Evolutionary conservation across 2,329 filamentous ascomycete species (phyloP), one percentile per base, ranked within the genome.

Genomic region (Fusarium armeniacum): DNA sequence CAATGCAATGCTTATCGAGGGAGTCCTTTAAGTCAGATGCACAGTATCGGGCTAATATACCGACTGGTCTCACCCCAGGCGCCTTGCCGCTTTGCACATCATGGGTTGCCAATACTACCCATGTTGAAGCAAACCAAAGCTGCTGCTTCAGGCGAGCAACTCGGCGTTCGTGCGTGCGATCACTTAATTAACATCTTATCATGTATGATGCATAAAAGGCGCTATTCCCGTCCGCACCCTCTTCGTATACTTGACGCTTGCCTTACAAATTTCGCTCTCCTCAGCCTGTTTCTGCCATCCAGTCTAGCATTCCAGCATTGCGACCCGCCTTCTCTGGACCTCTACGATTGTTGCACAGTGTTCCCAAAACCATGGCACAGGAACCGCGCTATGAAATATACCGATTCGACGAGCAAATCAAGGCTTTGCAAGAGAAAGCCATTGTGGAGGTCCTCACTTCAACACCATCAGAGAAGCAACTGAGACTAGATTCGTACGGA

Each of bases 1-100:
- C 43, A 65, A 64, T 70, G 58, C 43, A 65, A 64, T 60, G 62
- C 62, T 62, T 67, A 67, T 67, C 64, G 57, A 62, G 35, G 18
- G 50, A 51, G 33, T 36, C 30, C 32, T 49, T 33, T 36, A 44
- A 26, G 41, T 40, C 36, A 41, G 46, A 67, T 63, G 51, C 22
- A 56, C 38, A 51, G 36, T 47, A 50, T 50, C 22, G 33, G 47
- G 47, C 24, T 46, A 63, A 44, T 44, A 49, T 61, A 65, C 62
- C 44, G 55, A 30, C 62, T 50, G 32, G 62, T 47, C 60, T 61
- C 53, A 61, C 54, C 62, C 62, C 40, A 54, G 43, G 47, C 41
- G 24, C 62, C 46, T 52, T 53, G 56, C 52, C 64, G 65, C 58
- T 58, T 46, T 41, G 32, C 52, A 47, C 57, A 38, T 44, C 44